phyloP scores from a whole-genome alignment of 805 yeast species.

The Schwanniomyces occidentalis region DNA sequence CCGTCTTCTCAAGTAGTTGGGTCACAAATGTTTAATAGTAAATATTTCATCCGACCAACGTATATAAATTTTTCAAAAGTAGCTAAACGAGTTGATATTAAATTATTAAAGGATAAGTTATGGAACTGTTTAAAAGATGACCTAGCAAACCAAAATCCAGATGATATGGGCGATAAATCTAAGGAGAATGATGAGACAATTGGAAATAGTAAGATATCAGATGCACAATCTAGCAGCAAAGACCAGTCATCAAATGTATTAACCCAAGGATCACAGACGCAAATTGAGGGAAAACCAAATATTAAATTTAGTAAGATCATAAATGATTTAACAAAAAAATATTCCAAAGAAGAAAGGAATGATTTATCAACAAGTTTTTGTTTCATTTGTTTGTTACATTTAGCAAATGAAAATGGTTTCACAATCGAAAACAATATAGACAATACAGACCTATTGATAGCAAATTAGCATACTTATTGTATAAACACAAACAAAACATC shows the following conservation, averaged over 20 bases:
- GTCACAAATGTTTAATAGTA: constrained; percentile 2
- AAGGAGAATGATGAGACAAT: neutral
- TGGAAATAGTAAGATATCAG: neutral
- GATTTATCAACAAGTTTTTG: constrained; percentile 85
- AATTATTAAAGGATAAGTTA: constrained; percentile 39
- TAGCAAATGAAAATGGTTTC: constrained; percentile 84
- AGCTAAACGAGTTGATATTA: constrained; percentile 44
- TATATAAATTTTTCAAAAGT: constrained; percentile 43
- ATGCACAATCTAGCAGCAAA: neutral
- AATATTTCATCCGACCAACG: constrained; percentile 29
- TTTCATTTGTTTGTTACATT: constrained; percentile 78
- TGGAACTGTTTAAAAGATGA: constrained; percentile 26
- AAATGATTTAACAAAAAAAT: constrained; percentile 48
- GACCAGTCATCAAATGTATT: neutral
- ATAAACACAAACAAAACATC: neutral
- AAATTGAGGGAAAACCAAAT: neutral
- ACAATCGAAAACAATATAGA: constrained; percentile 49
- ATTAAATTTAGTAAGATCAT: constrained; percentile 33
- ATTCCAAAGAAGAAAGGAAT: constrained; percentile 54
- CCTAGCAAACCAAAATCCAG: neutral
- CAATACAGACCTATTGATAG: constrained; percentile 36
- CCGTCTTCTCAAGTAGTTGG: constrained; percentile 4
- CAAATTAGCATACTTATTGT: no score
- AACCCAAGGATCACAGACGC: neutral
- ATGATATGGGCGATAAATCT: neutral